Evolutionary conservation across 2,329 filamentous ascomycete genomes (phyloP).

Genomic region (Calonectria henricotiae): DNA sequence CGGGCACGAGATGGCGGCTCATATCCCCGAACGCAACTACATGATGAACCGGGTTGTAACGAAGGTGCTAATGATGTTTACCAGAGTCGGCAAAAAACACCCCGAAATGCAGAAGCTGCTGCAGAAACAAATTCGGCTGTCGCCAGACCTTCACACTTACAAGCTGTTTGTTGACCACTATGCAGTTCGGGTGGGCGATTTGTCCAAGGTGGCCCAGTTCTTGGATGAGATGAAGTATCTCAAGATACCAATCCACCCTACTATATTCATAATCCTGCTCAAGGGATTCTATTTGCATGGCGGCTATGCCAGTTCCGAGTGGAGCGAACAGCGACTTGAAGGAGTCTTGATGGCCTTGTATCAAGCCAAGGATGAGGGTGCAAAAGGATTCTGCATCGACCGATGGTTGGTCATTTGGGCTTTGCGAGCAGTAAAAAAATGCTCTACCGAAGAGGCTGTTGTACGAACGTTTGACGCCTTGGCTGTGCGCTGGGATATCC

Average conservation of each 20-base stretch:
- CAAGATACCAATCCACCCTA: conserved; percentile 79
- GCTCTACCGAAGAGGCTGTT: conserved; percentile 68
- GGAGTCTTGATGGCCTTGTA: conserved; percentile 79
- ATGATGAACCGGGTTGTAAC: conserved; percentile 68
- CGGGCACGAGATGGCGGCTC: conserved; percentile 62
- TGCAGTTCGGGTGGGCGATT: conserved; percentile 77
- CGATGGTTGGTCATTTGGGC: conserved; percentile 76
- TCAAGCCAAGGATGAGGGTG: conserved; percentile 66
- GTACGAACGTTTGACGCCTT: conserved; percentile 70
- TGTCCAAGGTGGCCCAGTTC: conserved; percentile 79
- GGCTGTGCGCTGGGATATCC: conserved; percentile 65
- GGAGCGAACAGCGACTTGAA: conserved; percentile 81
- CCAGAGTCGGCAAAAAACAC: conserved; percentile 69
- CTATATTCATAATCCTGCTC: conserved; percentile 86
- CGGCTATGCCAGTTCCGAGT: conserved; percentile 74
- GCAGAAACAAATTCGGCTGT: conserved; percentile 77
- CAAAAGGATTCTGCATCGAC: conserved; percentile 68
- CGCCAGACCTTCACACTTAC: conserved; percentile 85
- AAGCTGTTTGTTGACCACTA: conserved; percentile 85
- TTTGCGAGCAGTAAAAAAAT: conserved; percentile 76
- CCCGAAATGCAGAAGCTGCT: conserved; percentile 68
- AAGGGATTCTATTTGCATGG: conserved; percentile 87
- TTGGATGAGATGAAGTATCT: conserved; percentile 86
- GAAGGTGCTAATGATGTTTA: conserved; percentile 72
- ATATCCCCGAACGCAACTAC: conserved; percentile 65